phyloP scores from a whole-genome alignment of 2,329 filamentous ascomycete genomes.

The Amauroascus niger region DNA sequence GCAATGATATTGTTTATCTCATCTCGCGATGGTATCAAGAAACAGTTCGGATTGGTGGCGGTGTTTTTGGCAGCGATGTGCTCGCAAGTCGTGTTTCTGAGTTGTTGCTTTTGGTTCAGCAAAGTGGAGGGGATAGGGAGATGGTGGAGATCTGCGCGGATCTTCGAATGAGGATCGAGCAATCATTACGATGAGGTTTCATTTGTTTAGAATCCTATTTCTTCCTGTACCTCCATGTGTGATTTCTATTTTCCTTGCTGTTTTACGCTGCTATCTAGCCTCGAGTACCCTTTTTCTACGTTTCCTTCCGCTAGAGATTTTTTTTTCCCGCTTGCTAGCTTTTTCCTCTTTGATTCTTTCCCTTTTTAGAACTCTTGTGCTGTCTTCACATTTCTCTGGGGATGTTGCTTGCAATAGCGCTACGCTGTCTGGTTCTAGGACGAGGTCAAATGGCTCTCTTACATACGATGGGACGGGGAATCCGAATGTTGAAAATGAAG shows the following conservation, averaged over 20 bases:
- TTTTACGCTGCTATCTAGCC: background rate
- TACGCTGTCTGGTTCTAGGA: background rate
- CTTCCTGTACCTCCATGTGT: background rate
- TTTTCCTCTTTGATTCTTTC: background rate
- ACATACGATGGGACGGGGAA: background rate
- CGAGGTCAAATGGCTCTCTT: background rate
- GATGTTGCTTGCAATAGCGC: background rate
- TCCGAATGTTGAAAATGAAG: background rate
- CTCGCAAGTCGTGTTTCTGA: conserved; percentile 44
- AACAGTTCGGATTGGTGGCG: conserved; percentile 45
- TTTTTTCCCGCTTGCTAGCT: too few species aligned
- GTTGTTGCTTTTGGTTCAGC: conserved; percentile 38
- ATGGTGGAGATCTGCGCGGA: conserved; percentile 34
- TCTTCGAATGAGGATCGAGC: conserved; percentile 33
- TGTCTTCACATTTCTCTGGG: background rate
- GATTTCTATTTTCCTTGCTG: background rate
- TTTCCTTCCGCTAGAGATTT: background rate
- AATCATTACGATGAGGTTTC: conserved; percentile 12
- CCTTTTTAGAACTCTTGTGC: background rate
- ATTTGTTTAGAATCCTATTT: background rate
- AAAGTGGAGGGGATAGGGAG: conserved; percentile 34
- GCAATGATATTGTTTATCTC: conserved; percentile 53
- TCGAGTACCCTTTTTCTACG: background rate
- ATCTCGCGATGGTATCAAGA: conserved; percentile 52
- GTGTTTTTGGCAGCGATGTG: conserved; percentile 51